Evolutionary conservation across 768 basidiomycete species (phyloP).

Genomic region (Hygrocybe coccinea): DNA sequence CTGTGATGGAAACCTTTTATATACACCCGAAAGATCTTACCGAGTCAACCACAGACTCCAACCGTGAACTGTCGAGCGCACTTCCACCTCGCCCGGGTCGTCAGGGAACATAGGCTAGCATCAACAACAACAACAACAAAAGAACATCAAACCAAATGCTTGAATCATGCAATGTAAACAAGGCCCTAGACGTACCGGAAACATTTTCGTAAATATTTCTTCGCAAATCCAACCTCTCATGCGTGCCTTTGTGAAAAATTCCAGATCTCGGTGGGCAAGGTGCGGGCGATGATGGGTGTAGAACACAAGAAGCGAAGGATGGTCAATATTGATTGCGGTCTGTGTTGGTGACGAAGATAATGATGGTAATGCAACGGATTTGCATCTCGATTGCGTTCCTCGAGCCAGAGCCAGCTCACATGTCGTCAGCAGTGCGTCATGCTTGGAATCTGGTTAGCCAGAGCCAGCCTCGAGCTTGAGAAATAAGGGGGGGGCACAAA

Average conservation of each 20-base stretch:
- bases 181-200: slow-evolving; percentile 46
- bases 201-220: slow-evolving; percentile 58
- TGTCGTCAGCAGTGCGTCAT: slow-evolving; percentile 73
- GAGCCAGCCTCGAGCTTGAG: neutral
- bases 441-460: slow-evolving; percentile 38
- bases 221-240: slow-evolving; percentile 68
- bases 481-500: slow-evolving; percentile 20
- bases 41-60: slow-evolving; percentile 40
- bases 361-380: neutral
- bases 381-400: neutral
- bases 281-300: slow-evolving; percentile 87
- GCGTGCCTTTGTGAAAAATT: slow-evolving; percentile 68
- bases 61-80: slow-evolving; percentile 81
- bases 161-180: neutral
- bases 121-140: neutral
- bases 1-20: neutral
- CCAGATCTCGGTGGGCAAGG: slow-evolving; percentile 75
- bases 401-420: slow-evolving; percentile 48
- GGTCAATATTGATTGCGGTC: neutral
- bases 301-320: slow-evolving; percentile 62
- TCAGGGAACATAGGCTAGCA: slow-evolving; percentile 84
- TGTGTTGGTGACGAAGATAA: neutral
- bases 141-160: too few relatives aligned
- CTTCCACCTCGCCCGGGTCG: slow-evolving; percentile 71
- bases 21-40: neutral